A percentile compares a stretch with the other conserved stretches of the same genome.
phyloP scores from a whole-genome alignment of 306 rosid species.

The Dalbergia cultrata region DNA sequence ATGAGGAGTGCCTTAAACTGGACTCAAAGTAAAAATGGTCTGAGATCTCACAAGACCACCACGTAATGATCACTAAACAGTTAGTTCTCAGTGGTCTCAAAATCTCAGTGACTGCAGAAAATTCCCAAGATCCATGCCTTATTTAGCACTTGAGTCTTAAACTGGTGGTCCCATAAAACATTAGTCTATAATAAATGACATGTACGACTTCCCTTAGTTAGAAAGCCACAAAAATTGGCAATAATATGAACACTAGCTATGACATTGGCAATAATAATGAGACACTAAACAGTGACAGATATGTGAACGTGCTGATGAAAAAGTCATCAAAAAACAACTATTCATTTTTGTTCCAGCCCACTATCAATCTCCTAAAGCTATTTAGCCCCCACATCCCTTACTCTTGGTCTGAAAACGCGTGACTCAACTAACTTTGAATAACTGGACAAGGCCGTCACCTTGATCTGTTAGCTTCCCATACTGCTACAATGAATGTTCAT shows the following conservation, averaged over 20 bases:
- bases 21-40: conserved; percentile 43
- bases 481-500: conserved; percentile 32
- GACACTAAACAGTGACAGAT: conserved; percentile 2
- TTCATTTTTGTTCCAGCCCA: conserved; percentile 19
- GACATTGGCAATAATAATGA: conserved; percentile 30
- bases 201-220: conserved; percentile 1
- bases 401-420: conserved; percentile 27
- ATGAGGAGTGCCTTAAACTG: conserved; percentile 28
- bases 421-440: conserved; percentile 49
- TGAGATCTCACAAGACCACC: conserved; percentile 26
- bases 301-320: conserved; percentile 42
- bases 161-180: conserved; percentile 29
- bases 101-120: conserved; percentile 22
- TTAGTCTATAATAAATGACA: conserved; percentile 6
- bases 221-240: conserved; percentile 38
- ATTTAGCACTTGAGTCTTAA: conserved; percentile 20
- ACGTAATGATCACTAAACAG: conserved; percentile 31
- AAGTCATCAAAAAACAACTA: conserved; percentile 2
- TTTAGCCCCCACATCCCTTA: conserved; percentile 31
- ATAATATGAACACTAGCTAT: conserved; percentile 17
- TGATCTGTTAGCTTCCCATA: conserved; percentile 2
- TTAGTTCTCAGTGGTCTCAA: conserved; percentile 21
- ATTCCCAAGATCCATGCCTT: conserved; percentile 4
- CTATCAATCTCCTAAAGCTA: background rate
- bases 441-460: conserved; percentile 24